phyloP scores from a whole-genome alignment of 768 basidiomycete genomes.

The Boletus subcaerulescens region DNA sequence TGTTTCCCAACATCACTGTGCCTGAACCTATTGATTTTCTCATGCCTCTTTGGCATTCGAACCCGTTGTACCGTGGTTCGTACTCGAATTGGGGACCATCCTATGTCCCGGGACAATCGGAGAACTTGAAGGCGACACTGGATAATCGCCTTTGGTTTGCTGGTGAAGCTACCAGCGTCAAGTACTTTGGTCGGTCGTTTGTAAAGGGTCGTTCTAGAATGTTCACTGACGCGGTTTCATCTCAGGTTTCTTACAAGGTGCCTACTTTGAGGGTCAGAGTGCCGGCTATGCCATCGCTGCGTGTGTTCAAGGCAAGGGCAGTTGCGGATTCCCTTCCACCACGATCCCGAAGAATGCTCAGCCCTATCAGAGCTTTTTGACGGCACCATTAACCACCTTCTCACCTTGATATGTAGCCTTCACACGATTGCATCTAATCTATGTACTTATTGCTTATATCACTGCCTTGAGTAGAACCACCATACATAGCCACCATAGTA shows the following conservation, averaged over 20 bases:
- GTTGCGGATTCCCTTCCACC: constrained; percentile 25
- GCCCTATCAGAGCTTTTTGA: constrained; percentile 30
- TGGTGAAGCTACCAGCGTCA: constrained; percentile 57
- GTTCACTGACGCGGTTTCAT: neutral
- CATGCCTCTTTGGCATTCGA: constrained; percentile 51
- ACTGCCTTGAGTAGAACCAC: no score
- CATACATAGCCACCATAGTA: no score
- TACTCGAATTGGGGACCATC: constrained; percentile 72
- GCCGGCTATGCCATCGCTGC: constrained; percentile 39
- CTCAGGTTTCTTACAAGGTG: constrained; percentile 55
- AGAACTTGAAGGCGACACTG: constrained; percentile 56
- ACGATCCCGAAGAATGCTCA: constrained; percentile 30
- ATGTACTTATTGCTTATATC: no score
- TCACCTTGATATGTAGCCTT: no score
- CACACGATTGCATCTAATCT: no score
- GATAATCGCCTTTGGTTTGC: constrained; percentile 54
- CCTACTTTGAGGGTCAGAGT: constrained; percentile 52
- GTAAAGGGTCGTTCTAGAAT: neutral
- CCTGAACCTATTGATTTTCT: constrained; percentile 57
- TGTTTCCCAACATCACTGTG: constrained; percentile 55
- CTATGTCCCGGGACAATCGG: constrained; percentile 50
- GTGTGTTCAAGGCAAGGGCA: constrained; percentile 37
- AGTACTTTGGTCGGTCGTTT: constrained; percentile 53
- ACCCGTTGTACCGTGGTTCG: constrained; percentile 44
- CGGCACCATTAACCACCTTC: neutral